Evolutionary conservation across 2,329 filamentous ascomycete species (phyloP).

Genomic region (Neophaeococcomyces mojaviensis): DNA sequence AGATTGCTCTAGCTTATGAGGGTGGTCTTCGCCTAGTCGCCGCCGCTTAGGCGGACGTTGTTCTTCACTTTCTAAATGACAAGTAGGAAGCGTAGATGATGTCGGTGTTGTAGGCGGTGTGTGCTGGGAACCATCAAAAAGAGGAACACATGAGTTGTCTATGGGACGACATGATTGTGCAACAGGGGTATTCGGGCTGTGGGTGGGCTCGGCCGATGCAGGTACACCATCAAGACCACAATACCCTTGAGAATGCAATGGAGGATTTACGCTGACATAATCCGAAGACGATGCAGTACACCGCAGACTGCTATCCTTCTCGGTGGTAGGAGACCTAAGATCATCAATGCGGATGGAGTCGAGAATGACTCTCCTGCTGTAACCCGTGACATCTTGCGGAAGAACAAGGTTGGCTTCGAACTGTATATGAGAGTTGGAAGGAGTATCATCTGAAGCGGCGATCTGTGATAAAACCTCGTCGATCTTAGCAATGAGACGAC

Average conservation of each 20-base stretch:
- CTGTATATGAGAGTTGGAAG: neutral
- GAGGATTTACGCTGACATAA: neutral
- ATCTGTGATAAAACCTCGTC: conserved; percentile 5
- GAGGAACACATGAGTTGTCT: too few species aligned
- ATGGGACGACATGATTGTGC: too few species aligned
- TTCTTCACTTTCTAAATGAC: neutral
- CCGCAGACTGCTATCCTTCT: neutral
- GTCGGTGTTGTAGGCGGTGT: neutral
- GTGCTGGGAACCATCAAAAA: neutral
- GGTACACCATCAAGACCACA: neutral
- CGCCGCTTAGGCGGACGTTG: neutral
- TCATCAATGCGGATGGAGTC: conserved; percentile 6
- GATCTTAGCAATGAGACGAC: neutral
- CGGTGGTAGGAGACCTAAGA: neutral
- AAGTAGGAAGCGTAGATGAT: neutral
- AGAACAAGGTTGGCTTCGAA: conserved; percentile 7
- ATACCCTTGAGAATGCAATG: neutral
- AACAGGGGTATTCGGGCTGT: neutral
- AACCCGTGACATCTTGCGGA: neutral
- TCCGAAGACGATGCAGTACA: neutral
- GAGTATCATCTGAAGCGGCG: neutral
- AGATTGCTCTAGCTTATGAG: conserved; percentile 39
- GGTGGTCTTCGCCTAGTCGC: conserved; percentile 22
- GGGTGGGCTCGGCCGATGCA: neutral
- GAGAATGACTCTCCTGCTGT: neutral